phyloP scores from a whole-genome alignment of 345 rosid species.

The Draba incana region DNA sequence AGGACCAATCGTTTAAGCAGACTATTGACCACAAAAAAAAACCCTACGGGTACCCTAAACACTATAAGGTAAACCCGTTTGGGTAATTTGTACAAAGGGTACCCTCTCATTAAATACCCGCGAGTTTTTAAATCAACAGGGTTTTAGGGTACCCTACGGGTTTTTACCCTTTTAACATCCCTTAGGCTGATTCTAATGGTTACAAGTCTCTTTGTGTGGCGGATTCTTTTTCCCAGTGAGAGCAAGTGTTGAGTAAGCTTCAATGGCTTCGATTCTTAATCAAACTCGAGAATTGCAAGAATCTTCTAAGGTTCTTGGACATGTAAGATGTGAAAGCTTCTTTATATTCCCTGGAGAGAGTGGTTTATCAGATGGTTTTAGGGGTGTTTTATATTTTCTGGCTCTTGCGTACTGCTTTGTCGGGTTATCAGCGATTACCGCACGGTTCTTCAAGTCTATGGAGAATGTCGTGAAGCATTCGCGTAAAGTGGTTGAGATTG shows the following conservation, averaged over 20 bases:
- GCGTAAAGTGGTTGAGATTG: slow-evolving; percentile 66
- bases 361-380: slow-evolving; percentile 47
- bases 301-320: slow-evolving; percentile 35
- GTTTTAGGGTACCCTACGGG: no score
- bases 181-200: background rate
- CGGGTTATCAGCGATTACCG: slow-evolving; percentile 86
- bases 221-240: slow-evolving; percentile 34
- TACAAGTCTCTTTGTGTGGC: slow-evolving; percentile 26
- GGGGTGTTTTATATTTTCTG: slow-evolving; percentile 61
- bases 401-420: slow-evolving; percentile 86
- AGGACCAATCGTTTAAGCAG: no score
- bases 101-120: no score
- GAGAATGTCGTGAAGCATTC: slow-evolving; percentile 92
- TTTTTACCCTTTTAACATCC: no score
- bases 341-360: slow-evolving; percentile 63
- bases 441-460: slow-evolving; percentile 82
- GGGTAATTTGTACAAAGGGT: no score
- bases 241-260: slow-evolving; percentile 33
- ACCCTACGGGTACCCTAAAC: no score
- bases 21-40: no score
- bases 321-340: slow-evolving; percentile 58
- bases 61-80: no score
- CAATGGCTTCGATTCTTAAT: slow-evolving; percentile 48
- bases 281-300: slow-evolving; percentile 32
- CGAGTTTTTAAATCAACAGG: no score